These are phyloP conservation scores for Crassisporium funariophilum DNA, from an alignment of 768 basidiomycete genomes.

Conservation along the genomic window DNA sequence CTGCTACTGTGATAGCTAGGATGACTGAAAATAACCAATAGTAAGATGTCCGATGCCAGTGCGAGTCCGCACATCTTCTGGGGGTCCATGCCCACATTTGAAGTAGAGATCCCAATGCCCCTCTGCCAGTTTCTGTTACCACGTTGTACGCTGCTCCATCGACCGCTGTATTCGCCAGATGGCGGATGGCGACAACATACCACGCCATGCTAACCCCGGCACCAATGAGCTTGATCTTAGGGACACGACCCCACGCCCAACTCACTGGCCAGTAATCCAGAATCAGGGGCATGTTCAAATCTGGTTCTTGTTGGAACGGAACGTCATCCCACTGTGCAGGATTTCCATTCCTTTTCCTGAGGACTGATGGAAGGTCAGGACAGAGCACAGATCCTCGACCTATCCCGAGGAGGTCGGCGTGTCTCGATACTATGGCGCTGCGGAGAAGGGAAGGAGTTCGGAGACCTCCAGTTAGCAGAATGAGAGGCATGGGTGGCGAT, in stretches of 20 bases:
- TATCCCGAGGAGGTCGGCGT: constrained; percentile 78
- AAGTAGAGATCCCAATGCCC: constrained; percentile 38
- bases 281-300: constrained; percentile 19
- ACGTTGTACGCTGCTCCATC: constrained; percentile 9
- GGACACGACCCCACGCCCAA: constrained; percentile 35
- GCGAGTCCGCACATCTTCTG: too few relatives aligned
- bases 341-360: constrained; percentile 25
- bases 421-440: constrained; percentile 49
- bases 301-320: constrained; percentile 45
- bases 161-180: constrained; percentile 37
- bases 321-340: constrained; percentile 20
- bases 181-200: constrained; percentile 64
- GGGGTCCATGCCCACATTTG: constrained; percentile 52
- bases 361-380: constrained; percentile 59
- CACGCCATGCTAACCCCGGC: constrained; percentile 66
- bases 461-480: constrained; percentile 84
- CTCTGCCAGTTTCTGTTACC: constrained; percentile 24
- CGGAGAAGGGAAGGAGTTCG: constrained; percentile 57
- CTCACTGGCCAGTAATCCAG: constrained; percentile 20
- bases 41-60: too few relatives aligned
- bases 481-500: constrained; percentile 46
- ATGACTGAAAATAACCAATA: constrained; percentile 3
- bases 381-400: constrained; percentile 65
- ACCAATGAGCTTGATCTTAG: constrained; percentile 61
- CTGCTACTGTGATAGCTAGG: too few relatives aligned